A percentile compares a stretch with the other conserved stretches of the same genome.
Evolutionary conservation across 2,329 filamentous ascomycete genomes (phyloP).

Genomic region (Fusarium setosum): DNA sequence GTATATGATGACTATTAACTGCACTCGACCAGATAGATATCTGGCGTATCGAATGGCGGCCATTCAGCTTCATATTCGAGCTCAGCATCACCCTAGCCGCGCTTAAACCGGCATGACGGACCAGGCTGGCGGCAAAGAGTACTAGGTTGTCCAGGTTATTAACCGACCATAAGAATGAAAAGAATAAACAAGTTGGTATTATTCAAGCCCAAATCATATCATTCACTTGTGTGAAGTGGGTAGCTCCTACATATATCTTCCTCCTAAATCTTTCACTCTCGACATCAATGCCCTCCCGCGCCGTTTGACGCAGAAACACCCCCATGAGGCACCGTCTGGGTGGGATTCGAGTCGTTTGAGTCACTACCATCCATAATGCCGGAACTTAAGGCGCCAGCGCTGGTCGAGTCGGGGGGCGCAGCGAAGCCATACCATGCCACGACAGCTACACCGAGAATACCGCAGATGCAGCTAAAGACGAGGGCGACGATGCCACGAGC

Average conservation of each 20-base stretch:
- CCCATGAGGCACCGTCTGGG: conserved; percentile 25
- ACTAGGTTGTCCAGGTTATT: background rate
- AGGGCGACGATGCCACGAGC: conserved; percentile 78
- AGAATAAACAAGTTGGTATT: conserved; percentile 22
- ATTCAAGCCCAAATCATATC: conserved; percentile 4
- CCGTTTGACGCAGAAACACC: conserved; percentile 9
- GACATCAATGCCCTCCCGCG: background rate
- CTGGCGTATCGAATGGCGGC: too few species aligned
- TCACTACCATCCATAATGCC: conserved; percentile 33
- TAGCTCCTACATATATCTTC: too few species aligned
- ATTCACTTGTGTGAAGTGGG: too few species aligned
- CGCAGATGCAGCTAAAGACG: conserved; percentile 77
- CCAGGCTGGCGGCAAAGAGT: background rate
- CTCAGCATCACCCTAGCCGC: too few species aligned
- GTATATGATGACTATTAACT: too few species aligned
- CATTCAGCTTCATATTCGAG: too few species aligned
- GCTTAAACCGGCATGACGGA: too few species aligned
- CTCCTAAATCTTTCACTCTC: background rate
- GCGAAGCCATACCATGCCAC: conserved; percentile 73
- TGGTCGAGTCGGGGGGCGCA: conserved; percentile 24
- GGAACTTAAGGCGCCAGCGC: conserved; percentile 22
- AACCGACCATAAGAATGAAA: too few species aligned
- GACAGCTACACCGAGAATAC: conserved; percentile 73
- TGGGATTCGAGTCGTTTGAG: conserved; percentile 13
- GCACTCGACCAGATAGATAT: too few species aligned